phyloP scores from a whole-genome alignment of 768 basidiomycete species.

The Ramaria sp. region DNA sequence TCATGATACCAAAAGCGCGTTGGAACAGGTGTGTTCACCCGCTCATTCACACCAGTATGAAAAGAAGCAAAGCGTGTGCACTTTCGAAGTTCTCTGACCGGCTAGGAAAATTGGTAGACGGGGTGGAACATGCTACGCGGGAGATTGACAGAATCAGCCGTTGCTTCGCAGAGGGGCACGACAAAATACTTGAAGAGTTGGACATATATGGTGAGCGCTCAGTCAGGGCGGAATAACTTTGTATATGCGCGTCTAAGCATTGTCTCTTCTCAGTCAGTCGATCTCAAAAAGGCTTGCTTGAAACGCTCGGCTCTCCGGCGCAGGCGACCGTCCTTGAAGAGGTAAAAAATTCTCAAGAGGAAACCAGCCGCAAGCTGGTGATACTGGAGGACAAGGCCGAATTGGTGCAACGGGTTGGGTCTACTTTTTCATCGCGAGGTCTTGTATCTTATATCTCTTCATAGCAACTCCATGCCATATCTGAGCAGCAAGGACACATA shows the following conservation, averaged over 20 bases:
- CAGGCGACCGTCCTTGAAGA: background rate
- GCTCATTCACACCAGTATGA: background rate
- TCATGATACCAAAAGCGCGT: slow-evolving; percentile 7
- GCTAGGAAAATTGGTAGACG: background rate
- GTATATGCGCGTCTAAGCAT: background rate
- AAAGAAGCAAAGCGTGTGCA: background rate
- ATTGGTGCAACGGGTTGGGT: background rate
- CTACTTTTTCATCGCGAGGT: background rate
- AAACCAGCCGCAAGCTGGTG: background rate
- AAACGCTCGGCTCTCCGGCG: slow-evolving; percentile 1
- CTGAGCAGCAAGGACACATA: slow-evolving; percentile 51
- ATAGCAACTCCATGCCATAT: slow-evolving; percentile 38
- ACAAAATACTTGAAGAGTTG: slow-evolving; percentile 5
- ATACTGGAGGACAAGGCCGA: background rate
- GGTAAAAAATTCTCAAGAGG: background rate
- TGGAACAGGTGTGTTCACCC: slow-evolving; percentile 3
- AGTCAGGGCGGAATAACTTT: background rate
- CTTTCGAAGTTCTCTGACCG: slow-evolving; percentile 4
- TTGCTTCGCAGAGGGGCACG: slow-evolving; percentile 1
- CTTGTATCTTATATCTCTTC: background rate
- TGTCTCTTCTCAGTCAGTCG: slow-evolving; percentile 2
- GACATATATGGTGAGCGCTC: background rate
- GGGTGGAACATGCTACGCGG: background rate
- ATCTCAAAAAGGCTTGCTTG: slow-evolving; percentile 5
- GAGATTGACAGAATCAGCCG: slow-evolving; percentile 2